These are phyloP conservation scores for Ogataea paradorogensis DNA, from an alignment of 805 yeast genomes.

Conservation along the genomic window DNA sequence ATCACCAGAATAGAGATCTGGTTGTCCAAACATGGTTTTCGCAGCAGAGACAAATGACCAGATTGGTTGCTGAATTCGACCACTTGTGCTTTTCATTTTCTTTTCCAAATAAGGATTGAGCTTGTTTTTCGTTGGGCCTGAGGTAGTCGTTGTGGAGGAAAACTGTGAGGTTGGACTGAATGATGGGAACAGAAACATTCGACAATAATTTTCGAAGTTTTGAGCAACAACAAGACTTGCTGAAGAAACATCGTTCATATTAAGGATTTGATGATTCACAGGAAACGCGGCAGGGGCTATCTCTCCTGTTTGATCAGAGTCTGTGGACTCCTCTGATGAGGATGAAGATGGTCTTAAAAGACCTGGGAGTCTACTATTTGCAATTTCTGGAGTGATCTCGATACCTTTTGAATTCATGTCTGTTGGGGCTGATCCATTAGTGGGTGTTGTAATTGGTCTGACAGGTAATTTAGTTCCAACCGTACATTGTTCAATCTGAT, in stretches of 20 bases:
- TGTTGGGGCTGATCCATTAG: background rate
- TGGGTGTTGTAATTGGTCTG: background rate
- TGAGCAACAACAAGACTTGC: slow-evolving; percentile 36
- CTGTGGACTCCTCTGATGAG: slow-evolving; percentile 4
- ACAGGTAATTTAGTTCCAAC: slow-evolving; percentile 3
- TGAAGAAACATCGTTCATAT: slow-evolving; percentile 35
- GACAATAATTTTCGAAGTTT: slow-evolving; percentile 39
- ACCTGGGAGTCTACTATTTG: slow-evolving; percentile 19
- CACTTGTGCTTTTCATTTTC: slow-evolving; percentile 20
- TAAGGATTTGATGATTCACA: slow-evolving; percentile 29
- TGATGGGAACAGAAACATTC: slow-evolving; percentile 29
- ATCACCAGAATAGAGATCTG: slow-evolving; percentile 44
- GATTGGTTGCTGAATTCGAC: slow-evolving; percentile 42
- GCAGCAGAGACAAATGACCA: slow-evolving; percentile 54
- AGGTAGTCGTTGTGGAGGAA: background rate
- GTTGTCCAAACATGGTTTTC: slow-evolving; percentile 46
- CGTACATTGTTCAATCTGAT: slow-evolving; percentile 2
- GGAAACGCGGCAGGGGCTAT: slow-evolving; percentile 32
- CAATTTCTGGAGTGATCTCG: slow-evolving; percentile 16
- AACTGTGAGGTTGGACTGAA: slow-evolving; percentile 10
- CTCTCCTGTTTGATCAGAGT: slow-evolving; percentile 8
- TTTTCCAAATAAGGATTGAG: slow-evolving; percentile 26
- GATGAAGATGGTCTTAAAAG: slow-evolving; percentile 7
- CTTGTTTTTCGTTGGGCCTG: slow-evolving; percentile 14
- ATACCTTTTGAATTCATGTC: slow-evolving; percentile 7